Evolutionary conservation across 306 rosid genomes (phyloP).

Genomic region (Fagus crenata): DNA sequence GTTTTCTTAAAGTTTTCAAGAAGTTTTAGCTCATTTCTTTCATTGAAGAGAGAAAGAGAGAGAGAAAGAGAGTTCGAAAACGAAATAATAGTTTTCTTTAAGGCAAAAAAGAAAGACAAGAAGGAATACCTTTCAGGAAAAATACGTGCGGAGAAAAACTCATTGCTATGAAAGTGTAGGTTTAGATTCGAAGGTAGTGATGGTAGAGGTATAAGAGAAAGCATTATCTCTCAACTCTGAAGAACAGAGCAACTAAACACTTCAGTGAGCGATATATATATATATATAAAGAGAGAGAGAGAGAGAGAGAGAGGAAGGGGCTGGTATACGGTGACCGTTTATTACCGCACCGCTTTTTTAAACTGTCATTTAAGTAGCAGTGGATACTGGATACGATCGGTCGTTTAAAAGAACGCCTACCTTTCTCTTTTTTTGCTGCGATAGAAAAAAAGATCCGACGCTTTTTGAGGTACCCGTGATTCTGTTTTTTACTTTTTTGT

Average conservation of each 20-base stretch:
- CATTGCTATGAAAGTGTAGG: neutral
- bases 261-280: no score
- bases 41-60: neutral
- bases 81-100: neutral
- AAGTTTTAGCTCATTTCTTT: neutral
- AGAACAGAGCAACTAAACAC: neutral
- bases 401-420: neutral
- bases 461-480: no score
- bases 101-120: neutral
- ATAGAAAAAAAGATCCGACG: no score
- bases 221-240: conserved; percentile 20
- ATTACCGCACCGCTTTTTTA: no score
- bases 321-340: no score
- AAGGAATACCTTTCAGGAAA: conserved; percentile 23
- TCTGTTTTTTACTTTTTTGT: no score
- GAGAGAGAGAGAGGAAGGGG: neutral
- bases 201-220: conserved; percentile 21
- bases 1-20: neutral
- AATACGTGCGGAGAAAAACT: conserved; percentile 10
- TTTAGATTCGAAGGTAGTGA: conserved; percentile 21
- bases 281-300: neutral
- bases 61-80: neutral
- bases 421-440: neutral
- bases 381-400: neutral
- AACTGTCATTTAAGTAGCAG: no score